These are phyloP conservation scores for Dianthus caryophyllus DNA, from an alignment of 148 eudicot genomes.

Conservation along the genomic window DNA sequence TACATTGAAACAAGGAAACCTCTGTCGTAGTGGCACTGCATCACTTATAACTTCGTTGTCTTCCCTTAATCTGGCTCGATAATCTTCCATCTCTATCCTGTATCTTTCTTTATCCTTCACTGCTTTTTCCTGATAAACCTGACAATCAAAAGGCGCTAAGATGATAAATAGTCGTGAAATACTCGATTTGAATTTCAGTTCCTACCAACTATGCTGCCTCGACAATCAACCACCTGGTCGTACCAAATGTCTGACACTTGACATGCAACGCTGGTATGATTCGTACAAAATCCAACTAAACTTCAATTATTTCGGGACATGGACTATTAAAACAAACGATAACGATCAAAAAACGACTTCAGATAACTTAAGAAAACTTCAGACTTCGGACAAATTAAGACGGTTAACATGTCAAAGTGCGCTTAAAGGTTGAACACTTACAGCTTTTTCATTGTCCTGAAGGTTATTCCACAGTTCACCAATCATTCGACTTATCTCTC, in stretches of 20 bases:
- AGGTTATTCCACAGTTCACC: slow-evolving; percentile 84
- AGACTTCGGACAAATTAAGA: too few relatives aligned
- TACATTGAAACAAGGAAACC: slow-evolving; percentile 29
- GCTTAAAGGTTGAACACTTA: slow-evolving; percentile 41
- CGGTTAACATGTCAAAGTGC: too few relatives aligned
- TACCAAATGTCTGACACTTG: too few relatives aligned
- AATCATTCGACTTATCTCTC: slow-evolving; percentile 88
- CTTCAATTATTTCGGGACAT: too few relatives aligned
- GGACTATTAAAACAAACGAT: too few relatives aligned
- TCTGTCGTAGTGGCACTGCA: slow-evolving; percentile 56
- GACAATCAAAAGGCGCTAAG: slow-evolving; percentile 2
- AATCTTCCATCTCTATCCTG: slow-evolving; percentile 67
- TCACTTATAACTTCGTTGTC: slow-evolving; percentile 38
- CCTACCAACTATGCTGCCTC: too few relatives aligned
- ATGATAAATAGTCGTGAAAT: neutral
- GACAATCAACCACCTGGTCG: too few relatives aligned
- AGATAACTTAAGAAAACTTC: too few relatives aligned
- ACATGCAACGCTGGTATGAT: too few relatives aligned
- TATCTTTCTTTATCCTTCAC: slow-evolving; percentile 82
- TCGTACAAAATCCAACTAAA: too few relatives aligned
- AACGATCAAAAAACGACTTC: too few relatives aligned
- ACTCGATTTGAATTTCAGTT: too few relatives aligned
- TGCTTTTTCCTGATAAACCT: slow-evolving; percentile 88
- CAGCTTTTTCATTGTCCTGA: slow-evolving; percentile 58
- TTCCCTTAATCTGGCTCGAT: slow-evolving; percentile 41